Evolutionary conservation across 1,139 yeast species (phyloP).

Genomic region (Meyerozyma elateridarum): DNA sequence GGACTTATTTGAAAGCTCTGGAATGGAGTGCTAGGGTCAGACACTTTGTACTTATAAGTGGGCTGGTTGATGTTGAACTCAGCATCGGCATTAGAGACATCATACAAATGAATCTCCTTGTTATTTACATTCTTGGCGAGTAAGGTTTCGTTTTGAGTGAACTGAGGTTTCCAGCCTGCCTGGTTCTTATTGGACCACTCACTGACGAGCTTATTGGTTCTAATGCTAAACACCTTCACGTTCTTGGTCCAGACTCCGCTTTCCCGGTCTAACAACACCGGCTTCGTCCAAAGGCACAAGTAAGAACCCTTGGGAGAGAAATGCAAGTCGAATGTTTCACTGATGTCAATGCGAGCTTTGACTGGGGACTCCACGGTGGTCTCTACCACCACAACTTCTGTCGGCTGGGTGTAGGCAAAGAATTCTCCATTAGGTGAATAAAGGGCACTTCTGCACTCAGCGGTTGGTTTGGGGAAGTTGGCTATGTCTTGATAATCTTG

Average conservation of each 20-base stretch:
- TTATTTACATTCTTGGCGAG: conserved; percentile 57
- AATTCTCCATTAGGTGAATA: conserved; percentile 52
- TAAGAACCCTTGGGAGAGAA: conserved; percentile 88
- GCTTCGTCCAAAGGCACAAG: conserved; percentile 89
- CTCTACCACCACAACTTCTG: conserved; percentile 49
- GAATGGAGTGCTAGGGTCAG: conserved; percentile 52
- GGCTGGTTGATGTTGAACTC: conserved; percentile 44
- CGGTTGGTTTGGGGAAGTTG: conserved; percentile 30
- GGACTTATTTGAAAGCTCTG: conserved; percentile 66
- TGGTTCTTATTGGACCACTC: conserved; percentile 80
- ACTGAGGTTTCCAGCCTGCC: conserved; percentile 89
- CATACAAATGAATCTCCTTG: conserved; percentile 72
- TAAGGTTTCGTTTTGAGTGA: conserved; percentile 70
- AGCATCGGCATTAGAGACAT: conserved; percentile 44
- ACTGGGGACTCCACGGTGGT: conserved; percentile 33
- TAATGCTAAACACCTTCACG: conserved; percentile 66
- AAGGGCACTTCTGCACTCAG: conserved; percentile 43
- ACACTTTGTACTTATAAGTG: conserved; percentile 56
- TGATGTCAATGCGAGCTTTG: conserved; percentile 41
- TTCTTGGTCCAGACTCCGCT: conserved; percentile 72
- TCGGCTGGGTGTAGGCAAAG: conserved; percentile 55
- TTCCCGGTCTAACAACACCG: conserved; percentile 53
- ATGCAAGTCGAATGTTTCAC: conserved; percentile 73
- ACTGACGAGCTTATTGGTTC: conserved; percentile 42
- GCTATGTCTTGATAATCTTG: conserved; percentile 43